Base-by-base conservation (phyloP, 2,329 filamentous ascomycete species). In the Akanthomyces muscarius region DNA sequence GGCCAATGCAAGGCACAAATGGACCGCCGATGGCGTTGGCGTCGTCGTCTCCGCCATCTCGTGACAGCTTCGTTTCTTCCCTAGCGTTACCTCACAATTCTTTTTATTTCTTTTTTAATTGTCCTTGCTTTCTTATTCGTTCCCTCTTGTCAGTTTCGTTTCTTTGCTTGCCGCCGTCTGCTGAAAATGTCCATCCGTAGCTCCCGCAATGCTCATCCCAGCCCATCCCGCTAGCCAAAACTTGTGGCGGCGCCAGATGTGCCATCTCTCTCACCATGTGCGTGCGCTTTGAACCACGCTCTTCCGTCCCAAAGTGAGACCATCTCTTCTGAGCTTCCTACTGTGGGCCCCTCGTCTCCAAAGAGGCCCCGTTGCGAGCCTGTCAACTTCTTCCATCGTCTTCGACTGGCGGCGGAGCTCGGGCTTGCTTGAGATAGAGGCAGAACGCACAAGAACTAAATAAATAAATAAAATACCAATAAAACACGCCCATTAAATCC, bases 1-100 rank as follows among this genome's bases (percentile, higher is more conserved):
- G 42, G 41, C 62, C 62, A 63, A 59, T 63, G 54, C 41, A 58
- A 59, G 55, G 55, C 55, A 59, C 56, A 44, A 25, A 44, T 10
- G 16, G 41, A 47, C 36, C 54, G 61, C 47, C 60, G 59, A 25
- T 28, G 11, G 42, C 33, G 44, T 55, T 50, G 59, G 51, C 42
- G 8, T 41, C 14, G 42, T n/a, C 25, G 38, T 25, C n/a, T 36
- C 2, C 23, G 14, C 30, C 18, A 42, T 48, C 51, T 55, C 51
- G 60, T 62, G 61, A 63, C 55, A 10, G 50, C 45, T 58, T 63
- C 38, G 36, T 45, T 56, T 30, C 58, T 42, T 18, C 45, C 48
- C 41, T 47, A 28, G 58, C 28, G 48, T 61, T 30, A 18, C 52
- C 41, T 55, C 36, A 14, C 16, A 18, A 36, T 38, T 41, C 7